Base-by-base conservation (phyloP, 2,329 filamentous ascomycete species). In the Calycina herbarum region DNA sequence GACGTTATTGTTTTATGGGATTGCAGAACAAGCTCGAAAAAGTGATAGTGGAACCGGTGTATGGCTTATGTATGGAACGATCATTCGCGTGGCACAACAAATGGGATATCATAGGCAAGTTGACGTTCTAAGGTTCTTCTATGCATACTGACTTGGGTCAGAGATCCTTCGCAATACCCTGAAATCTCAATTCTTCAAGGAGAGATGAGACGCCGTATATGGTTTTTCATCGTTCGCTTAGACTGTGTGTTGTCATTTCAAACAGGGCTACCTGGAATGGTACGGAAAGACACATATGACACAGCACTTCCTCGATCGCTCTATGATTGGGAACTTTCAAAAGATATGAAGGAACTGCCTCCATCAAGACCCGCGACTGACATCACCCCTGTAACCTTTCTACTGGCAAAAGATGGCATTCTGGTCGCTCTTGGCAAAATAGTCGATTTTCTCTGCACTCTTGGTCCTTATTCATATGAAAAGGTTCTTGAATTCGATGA, bases 211-310 rank as follows among this genome's bases (percentile, higher is more conserved):
- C 80, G 87, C 40, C 80, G 88, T 65, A 82, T 85, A 2, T 90
- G 88, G 91, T 85, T 87, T 11, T 81, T 91, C 57, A 82, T 94
- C 35, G 83, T 89, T 63, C 89, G 91, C 78, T 82, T 85, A 15
- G 91, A 94, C 74, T 81, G 91, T 35, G 80, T 92, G 54, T 91
- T 93, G 72, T 94, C 92, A 0, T 89, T 91, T 67, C 89, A 92
- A 73, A 82, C 83, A 67, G 83, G 83, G 6, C 69, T 85, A 35
- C 81, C 81, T 27, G 77, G 78, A 2, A 92, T 93, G 83, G 87
- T 93, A 20, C 85, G 89, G 67, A 83, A 89, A 4, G 82, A 89
- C 56, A 88, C 92, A 73, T 92, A 86, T 61, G 92, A 94, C 71
- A 91, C 90, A 0, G 83, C 88, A 71, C 78, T 91, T 3, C 91